Evolutionary conservation across 495 filamentous ascomycete genomes (phyloP), one percentile per base, ranked within the genome.

Genomic region (Mycothermus thermophilus): DNA sequence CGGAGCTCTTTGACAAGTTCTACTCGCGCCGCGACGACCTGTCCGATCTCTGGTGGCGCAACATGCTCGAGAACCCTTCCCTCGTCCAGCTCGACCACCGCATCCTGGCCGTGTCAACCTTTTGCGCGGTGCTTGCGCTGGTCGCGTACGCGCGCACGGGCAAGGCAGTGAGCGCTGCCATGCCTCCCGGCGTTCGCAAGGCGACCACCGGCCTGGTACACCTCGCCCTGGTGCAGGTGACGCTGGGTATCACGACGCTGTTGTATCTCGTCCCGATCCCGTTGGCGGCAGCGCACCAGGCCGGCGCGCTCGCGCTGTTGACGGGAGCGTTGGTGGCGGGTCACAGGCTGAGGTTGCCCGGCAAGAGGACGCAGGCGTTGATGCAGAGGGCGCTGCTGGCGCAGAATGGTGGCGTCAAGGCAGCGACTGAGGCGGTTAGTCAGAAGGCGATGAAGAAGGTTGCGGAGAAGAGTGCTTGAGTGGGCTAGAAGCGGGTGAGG

Each of bases 11-110:
- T 48, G 74, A 81, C 46, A 60, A 71, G 27, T 87, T 85, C 60
- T 97, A 96, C 68, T 83, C 77, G 14, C 83, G 82, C 33, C 69
- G 66, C 30, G 64, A 74, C 26, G 85, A 93, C 52, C 51, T 51
- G 0, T 74, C 75, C 21, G 90, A 97, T 50, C 58, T 93, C 24
- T 82, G 77, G 75, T 97, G 90, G 90, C 74, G 90, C 42, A 97
- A 96, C 64, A 76, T 84, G 71, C 77, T 93, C 8, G 90, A 95
- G 64, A 97, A 97, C 59, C 92, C 90, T 7, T 85, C 83, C 0
- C 67, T 87, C 7, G 90, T 93, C 8, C 90, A 97, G 56, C 71
- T 97, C 16, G 82, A 97, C 55, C 90, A 97, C 63, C 76, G 90
- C n/a, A 79, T 88, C 40, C 65, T 94, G 12, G 90, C 90, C 30